Conservation (phyloP, 2,329 filamentous ascomycete species). For the Fusarium sp. region DNA sequence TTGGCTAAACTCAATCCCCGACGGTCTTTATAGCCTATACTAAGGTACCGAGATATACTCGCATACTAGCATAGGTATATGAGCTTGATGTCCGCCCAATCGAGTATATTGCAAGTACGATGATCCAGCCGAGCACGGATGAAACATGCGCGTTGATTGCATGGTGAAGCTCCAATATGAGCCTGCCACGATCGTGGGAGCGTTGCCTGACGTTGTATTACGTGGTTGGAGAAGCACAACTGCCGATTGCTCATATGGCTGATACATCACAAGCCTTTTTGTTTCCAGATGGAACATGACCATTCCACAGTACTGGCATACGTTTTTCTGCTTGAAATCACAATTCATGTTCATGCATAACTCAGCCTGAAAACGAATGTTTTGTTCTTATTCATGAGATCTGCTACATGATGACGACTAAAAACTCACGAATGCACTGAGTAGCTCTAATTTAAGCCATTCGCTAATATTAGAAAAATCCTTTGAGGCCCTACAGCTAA, state of each 20-base stretch:
- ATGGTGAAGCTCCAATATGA: not conserved
- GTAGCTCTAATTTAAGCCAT: not conserved
- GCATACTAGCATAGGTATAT: not conserved
- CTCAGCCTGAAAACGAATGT: not conserved
- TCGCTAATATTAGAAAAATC: too few relatives aligned
- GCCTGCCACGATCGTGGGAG: not conserved
- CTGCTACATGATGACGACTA: not conserved
- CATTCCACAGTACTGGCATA: not conserved
- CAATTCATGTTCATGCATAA: not conserved
- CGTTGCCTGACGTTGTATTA: not conserved
- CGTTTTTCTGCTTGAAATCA: not conserved
- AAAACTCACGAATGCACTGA: not conserved
- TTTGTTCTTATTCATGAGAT: not conserved
- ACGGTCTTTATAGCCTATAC: too few relatives aligned
- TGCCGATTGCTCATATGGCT: too few relatives aligned
- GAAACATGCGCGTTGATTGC: not conserved
- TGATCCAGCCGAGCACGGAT: not conserved
- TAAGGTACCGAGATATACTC: too few relatives aligned
- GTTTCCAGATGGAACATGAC: not conserved
- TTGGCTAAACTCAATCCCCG: too few relatives aligned
- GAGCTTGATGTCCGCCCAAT: too few relatives aligned
- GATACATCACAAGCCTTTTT: not conserved
- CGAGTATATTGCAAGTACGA: not conserved
- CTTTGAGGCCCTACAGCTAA: too few relatives aligned
- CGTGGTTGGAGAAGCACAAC: not conserved